A percentile compares a stretch with the other conserved stretches of the same genome.
Evolutionary conservation across 225 moss, liverwort and hornwort species (phyloP).

Genomic region (Takakia lepidozioides): DNA sequence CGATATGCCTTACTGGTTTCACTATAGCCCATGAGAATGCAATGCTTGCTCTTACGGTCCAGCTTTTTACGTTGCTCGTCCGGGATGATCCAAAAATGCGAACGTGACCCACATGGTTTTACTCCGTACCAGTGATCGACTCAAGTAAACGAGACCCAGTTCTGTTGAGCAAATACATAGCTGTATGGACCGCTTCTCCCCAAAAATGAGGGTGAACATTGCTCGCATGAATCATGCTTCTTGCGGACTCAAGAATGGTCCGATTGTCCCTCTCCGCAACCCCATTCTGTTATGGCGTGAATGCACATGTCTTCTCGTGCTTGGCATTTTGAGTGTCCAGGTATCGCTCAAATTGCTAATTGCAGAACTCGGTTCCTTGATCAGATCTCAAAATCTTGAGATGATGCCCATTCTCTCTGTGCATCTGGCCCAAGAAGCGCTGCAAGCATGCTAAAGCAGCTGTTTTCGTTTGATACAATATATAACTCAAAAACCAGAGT

Average conservation of each 20-base stretch:
- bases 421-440: too few species aligned
- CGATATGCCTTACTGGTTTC: too few species aligned
- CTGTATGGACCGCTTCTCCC: too few species aligned
- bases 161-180: not conserved
- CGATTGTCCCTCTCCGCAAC: not conserved
- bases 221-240: not conserved
- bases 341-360: not conserved
- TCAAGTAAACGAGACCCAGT: not conserved
- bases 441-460: not conserved
- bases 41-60: not conserved
- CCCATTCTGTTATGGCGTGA: too few species aligned
- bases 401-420: not conserved
- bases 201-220: too few species aligned
- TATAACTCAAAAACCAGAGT: not conserved
- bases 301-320: not conserved
- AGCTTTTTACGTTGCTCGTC: not conserved
- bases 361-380: not conserved
- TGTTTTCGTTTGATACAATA: not conserved
- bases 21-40: not conserved
- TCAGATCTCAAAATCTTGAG: not conserved
- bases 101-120: not conserved
- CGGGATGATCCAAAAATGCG: not conserved
- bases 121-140: conserved; percentile 2
- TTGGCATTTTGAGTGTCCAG: not conserved
- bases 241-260: not conserved